phyloP scores from a whole-genome alignment of 768 basidiomycete genomes.

The Neoboletus subvelutipes region DNA sequence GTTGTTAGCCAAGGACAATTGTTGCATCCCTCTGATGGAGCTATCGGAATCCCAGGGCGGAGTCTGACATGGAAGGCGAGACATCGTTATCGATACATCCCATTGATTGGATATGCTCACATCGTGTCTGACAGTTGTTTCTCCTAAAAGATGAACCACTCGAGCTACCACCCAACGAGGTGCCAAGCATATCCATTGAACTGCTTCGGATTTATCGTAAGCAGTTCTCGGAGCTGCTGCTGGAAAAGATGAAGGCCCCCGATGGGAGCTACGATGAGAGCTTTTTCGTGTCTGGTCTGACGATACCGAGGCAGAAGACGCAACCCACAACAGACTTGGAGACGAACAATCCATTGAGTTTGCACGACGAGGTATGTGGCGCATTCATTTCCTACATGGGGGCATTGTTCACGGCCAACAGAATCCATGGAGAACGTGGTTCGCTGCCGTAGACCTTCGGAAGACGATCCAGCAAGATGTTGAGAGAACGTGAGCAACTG shows the following conservation, averaged over 20 bases:
- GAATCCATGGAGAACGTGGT: conserved; percentile 98
- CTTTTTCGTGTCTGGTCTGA: conserved; percentile 53
- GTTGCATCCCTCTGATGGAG: conserved; percentile 41
- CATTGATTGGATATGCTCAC: conserved; percentile 20
- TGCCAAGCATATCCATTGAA: conserved; percentile 38
- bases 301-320: conserved; percentile 33
- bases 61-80: conserved; percentile 83
- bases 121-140: conserved; percentile 54
- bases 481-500: conserved; percentile 79
- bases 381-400: not conserved
- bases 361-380: conserved; percentile 64
- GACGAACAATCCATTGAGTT: conserved; percentile 77
- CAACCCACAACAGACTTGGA: conserved; percentile 49
- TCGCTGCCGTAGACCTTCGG: conserved; percentile 81
- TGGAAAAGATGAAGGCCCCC: conserved; percentile 76
- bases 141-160: conserved; percentile 66
- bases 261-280: conserved; percentile 82
- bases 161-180: conserved; percentile 44
- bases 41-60: conserved; percentile 61
- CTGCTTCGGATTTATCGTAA: conserved; percentile 50
- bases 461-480: conserved; percentile 93
- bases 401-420: conserved; percentile 29
- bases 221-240: conserved; percentile 55
- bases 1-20: conserved; percentile 61
- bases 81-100: conserved; percentile 6